Base-by-base conservation (phyloP, 2,329 filamentous ascomycete genomes). In the Ramichloridium luteum region DNA sequence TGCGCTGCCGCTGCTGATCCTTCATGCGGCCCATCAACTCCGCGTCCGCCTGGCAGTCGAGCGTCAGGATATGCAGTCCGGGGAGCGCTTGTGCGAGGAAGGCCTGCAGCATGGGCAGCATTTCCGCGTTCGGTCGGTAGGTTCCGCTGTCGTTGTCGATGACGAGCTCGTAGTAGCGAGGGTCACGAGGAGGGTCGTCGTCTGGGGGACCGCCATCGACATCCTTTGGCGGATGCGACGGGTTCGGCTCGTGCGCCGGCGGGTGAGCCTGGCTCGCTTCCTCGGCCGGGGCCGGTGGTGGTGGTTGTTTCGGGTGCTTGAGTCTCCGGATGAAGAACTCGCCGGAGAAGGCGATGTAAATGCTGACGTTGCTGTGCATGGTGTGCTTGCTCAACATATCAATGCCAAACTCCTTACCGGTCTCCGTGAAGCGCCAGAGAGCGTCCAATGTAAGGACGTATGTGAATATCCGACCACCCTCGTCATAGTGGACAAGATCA, bases 71-170 rank as follows among this genome's bases (percentile, higher is more conserved):
- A 31, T 79, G 74, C 1, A 96, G 60, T 0, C 82, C 84, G 0
- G 82, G 81, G 18, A 94, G 74, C 43, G 88, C 84, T 14, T 55
- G 57, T 17, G 75, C 61, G 2, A 96, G 58, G 50, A 84, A 93
- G 8, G 64, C 50, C 31, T 77, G 74, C 1, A 96, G 64, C 1
- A 76, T 54, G 0, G 81, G 80, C 1, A 96, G 68, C 6, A 82
- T 66, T 8, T 75, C 68, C 34, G 80, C 79, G 50, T 92, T 84
- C 0, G 88, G 88, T 0, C 88, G 73, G 55, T 96, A 96, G 0
- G 88, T 96, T 8, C 88, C 88, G 33, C 77, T 84, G 57, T 93
- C 88, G 49, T 96, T 96, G 62, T 96, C 88, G 50, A 96, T 94
- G 41, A 90, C 65, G 6, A 96, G 70, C 53, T 93, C 80, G 55